Percentiles rank a stretch among this genome's conserved stretches.
These are phyloP conservation scores for Lodderomyces jiufengensis DNA, from an alignment of 1,139 yeast genomes.

Conservation along the genomic window DNA sequence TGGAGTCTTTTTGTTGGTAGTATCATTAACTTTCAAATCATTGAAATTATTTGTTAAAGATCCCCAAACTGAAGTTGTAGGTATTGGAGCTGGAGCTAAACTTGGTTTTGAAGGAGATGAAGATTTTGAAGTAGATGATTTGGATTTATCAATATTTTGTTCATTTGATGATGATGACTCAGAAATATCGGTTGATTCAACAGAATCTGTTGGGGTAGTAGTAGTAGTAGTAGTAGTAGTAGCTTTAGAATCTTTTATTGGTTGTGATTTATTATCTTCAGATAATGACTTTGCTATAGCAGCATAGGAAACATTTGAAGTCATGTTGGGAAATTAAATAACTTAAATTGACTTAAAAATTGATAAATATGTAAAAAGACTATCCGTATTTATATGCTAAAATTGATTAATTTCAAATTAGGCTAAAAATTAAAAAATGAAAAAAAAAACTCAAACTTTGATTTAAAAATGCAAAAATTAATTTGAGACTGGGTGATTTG, in stretches of 20 bases:
- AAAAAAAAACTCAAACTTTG: too few relatives aligned
- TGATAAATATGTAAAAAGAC: not conserved
- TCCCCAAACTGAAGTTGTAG: conserved; percentile 71
- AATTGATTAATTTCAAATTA: not conserved
- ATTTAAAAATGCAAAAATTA: too few relatives aligned
- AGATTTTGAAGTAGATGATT: conserved; percentile 3
- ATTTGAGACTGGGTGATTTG: too few relatives aligned
- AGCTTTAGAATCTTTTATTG: conserved; percentile 4
- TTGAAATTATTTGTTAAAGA: conserved; percentile 18
- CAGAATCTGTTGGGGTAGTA: conserved; percentile 5
- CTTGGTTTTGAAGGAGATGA: conserved; percentile 20
- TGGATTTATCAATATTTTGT: not conserved
- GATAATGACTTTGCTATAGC: conserved; percentile 26
- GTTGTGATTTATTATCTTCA: not conserved
- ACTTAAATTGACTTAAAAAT: not conserved
- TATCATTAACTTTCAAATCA: conserved; percentile 33
- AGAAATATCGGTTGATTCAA: not conserved
- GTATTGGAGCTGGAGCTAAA: conserved; percentile 77
- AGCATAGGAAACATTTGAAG: conserved; percentile 27
- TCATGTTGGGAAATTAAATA: too few relatives aligned
- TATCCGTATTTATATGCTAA: not conserved
- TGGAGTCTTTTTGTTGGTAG: conserved; percentile 48
- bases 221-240: conserved; percentile 8
- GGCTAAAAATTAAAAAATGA: too few relatives aligned
- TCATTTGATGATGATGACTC: not conserved